phyloP scores from a whole-genome alignment of 176 grass and related monocot species.

The Triticum dicoccoides region DNA sequence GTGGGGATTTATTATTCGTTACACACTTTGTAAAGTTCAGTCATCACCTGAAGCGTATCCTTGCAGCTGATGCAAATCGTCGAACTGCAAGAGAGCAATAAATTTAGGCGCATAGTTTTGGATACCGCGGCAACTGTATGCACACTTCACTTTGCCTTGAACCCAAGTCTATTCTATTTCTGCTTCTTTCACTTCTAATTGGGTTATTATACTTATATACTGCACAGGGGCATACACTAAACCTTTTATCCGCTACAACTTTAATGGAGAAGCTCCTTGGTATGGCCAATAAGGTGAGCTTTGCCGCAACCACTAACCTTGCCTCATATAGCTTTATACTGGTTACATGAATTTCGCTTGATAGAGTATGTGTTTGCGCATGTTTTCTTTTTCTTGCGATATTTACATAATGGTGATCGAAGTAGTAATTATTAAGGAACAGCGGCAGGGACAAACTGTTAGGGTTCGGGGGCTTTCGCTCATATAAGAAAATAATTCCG shows the following conservation, averaged over 20 bases:
- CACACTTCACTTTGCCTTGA: background rate
- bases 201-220: background rate
- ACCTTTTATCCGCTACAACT: constrained; percentile 9
- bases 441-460: background rate
- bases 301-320: background rate
- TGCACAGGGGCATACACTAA: constrained; percentile 33
- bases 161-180: background rate
- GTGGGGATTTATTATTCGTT: background rate
- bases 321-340: constrained; percentile 1
- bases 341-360: constrained; percentile 17
- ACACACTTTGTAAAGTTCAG: constrained; percentile 9
- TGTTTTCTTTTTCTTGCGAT: background rate
- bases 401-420: background rate
- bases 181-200: background rate
- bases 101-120: constrained; percentile 26
- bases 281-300: constrained; percentile 28
- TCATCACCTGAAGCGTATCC: constrained; percentile 16
- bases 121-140: constrained; percentile 33
- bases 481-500: background rate
- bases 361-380: constrained; percentile 5
- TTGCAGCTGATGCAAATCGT: constrained; percentile 32
- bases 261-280: background rate
- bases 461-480: background rate
- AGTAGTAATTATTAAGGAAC: constrained; percentile 12
- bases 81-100: constrained; percentile 9